Evolutionary conservation across 768 basidiomycete genomes (phyloP), one percentile per base, ranked within the genome.

Genomic region (Lactarius psammicola): DNA sequence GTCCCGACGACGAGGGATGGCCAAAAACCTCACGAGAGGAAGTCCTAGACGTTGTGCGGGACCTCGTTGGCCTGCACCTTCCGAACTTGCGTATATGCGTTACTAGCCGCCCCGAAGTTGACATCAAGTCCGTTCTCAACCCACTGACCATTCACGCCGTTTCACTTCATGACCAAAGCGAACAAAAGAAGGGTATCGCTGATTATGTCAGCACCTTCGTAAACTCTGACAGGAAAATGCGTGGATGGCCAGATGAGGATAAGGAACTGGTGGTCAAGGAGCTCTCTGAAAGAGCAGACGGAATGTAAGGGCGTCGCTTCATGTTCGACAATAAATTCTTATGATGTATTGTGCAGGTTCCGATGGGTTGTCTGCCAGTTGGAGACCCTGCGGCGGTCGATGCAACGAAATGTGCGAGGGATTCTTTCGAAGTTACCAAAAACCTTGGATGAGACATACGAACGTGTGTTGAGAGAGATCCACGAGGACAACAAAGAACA

Each of bases 391-490:
- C n/a, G n/a, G n/a, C n/a, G n/a, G n/a, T n/a, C n/a, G n/a, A n/a
- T n/a, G n/a, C n/a, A n/a, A n/a, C n/a, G n/a, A 33, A 40, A 34
- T 20, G 13, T 61, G 60, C 49, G 49, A 33, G 26, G 23, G 23
- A 13, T 53, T 30, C 60, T 61, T 28, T 15, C 13, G n/a, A 36
- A 26, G n/a, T 53, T 61, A 10, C 60, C 60, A 34, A 23, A 34
- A 38, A 61, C 34, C 15, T 11, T 61, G 11, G 49, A 61, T 9
- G 60, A 53, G 60, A 53, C 60, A 11, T 61, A 61, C 7, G 60
- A 36, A 11, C 49, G 51, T 4, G 36, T 53, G 3, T 26, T 61
- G 20, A 26, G 34, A 17, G 46, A 53, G 4, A 60, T 60, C 33
- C 23, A 42, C 23, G 31, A 36, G n/a, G 34, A 30, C n/a, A 60